Conservation (phyloP, 2,329 filamentous ascomycete species). For the Didymosphaeria variabile region DNA sequence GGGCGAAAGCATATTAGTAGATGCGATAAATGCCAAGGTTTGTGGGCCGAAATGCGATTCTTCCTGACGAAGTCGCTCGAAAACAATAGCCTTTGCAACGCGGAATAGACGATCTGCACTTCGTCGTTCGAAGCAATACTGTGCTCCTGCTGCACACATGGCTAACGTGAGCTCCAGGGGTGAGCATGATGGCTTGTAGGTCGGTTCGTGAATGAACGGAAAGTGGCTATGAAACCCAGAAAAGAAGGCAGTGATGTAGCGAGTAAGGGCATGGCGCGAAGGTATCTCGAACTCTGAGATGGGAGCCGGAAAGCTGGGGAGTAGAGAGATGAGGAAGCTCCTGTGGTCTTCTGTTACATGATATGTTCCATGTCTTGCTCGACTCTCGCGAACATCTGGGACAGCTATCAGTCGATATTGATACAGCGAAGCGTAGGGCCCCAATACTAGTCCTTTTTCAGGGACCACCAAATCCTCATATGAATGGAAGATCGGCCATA, state of each 20-base stretch:
- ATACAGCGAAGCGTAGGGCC: no score
- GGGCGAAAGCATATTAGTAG: constrained; percentile 24
- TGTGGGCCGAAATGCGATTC: constrained; percentile 35
- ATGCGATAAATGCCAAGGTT: constrained; percentile 30
- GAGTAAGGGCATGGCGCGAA: constrained; percentile 40
- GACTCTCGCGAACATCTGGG: constrained; percentile 28
- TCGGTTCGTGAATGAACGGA: constrained; percentile 45
- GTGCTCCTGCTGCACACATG: constrained; percentile 45
- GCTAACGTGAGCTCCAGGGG: constrained; percentile 43
- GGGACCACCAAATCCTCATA: no score
- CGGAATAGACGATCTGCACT: constrained; percentile 41
- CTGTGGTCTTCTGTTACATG: constrained; percentile 39
- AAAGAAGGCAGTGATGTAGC: constrained; percentile 45
- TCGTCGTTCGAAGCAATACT: constrained; percentile 45
- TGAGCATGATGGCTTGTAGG: constrained; percentile 40
- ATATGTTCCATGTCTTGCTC: constrained; percentile 32
- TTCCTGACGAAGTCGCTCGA: constrained; percentile 37
- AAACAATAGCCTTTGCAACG: constrained; percentile 40
- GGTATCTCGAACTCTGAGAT: constrained; percentile 41
- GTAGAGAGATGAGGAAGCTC: constrained; percentile 30
- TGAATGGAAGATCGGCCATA: no score
- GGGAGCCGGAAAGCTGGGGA: constrained; percentile 29
- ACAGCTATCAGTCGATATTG: not conserved
- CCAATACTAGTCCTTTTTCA: no score
- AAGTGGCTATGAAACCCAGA: constrained; percentile 45